Percentiles rank a stretch among this genome's conserved stretches.
These are phyloP conservation scores for Entomortierella chlamydospora DNA, from an alignment of 192 early-diverging fungal species.

Conservation along the genomic window DNA sequence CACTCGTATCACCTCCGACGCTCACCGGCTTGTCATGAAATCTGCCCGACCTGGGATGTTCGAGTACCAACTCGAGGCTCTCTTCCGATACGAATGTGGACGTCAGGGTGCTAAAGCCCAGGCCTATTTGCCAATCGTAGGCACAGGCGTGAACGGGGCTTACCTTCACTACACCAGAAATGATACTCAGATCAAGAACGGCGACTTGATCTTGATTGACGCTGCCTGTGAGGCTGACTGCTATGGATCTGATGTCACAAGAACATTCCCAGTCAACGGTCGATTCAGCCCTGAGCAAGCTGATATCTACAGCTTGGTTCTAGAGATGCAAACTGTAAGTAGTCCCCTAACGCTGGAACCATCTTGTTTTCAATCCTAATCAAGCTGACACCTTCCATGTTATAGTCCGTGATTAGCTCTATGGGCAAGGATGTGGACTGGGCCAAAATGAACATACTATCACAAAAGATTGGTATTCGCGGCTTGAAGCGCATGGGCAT, in stretches of 20 bases:
- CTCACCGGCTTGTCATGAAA: slow-evolving; percentile 83
- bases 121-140: slow-evolving; percentile 90
- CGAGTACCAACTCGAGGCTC: slow-evolving; percentile 82
- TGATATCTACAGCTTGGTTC: slow-evolving; percentile 84
- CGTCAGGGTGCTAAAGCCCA: slow-evolving; percentile 76
- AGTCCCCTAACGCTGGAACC: too few species aligned
- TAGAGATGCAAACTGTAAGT: slow-evolving; percentile 78
- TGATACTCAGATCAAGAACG: slow-evolving; percentile 63
- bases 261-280: slow-evolving; percentile 85
- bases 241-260: slow-evolving; percentile 93
- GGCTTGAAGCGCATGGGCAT: slow-evolving; percentile 81
- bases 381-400: neutral
- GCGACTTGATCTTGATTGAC: slow-evolving; percentile 81
- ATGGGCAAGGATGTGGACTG: slow-evolving; percentile 83
- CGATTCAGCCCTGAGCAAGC: slow-evolving; percentile 76
- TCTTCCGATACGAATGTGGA: slow-evolving; percentile 81
- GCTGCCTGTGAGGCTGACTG: slow-evolving; percentile 82
- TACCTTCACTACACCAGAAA: slow-evolving; percentile 89
- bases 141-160: slow-evolving; percentile 78
- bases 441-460: slow-evolving; percentile 84
- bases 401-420: slow-evolving; percentile 67
- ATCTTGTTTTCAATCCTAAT: neutral
- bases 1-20: slow-evolving; percentile 78
- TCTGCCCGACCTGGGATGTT: slow-evolving; percentile 69
- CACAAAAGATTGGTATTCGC: slow-evolving; percentile 71